phyloP scores from a whole-genome alignment of 164 flowering plant genomes.

The Magnolia officinalis region DNA sequence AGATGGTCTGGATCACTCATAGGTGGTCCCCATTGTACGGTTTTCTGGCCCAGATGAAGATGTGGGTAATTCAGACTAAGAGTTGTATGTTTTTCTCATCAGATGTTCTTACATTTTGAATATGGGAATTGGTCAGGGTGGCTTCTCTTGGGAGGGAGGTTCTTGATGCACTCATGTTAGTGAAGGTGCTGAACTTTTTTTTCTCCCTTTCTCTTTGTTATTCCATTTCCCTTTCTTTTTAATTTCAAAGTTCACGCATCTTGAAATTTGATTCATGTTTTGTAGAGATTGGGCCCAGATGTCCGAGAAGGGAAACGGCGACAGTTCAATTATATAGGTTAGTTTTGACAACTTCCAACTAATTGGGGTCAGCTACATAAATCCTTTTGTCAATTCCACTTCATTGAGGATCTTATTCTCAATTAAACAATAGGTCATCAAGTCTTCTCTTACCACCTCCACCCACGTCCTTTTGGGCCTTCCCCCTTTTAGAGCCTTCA shows the following conservation, averaged over 20 bases:
- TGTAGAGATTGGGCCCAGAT: constrained; percentile 49
- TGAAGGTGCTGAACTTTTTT: constrained; percentile 47
- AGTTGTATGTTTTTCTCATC: background rate
- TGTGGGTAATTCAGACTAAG: background rate
- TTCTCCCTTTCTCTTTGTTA: background rate
- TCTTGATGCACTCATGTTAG: constrained; percentile 72
- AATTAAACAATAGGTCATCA: too few relatives aligned
- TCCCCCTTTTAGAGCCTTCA: too few relatives aligned
- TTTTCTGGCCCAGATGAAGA: background rate
- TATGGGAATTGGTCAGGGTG: constrained; percentile 32
- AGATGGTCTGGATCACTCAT: background rate
- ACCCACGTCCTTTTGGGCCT: too few relatives aligned
- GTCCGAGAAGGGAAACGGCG: constrained; percentile 17
- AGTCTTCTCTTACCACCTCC: too few relatives aligned
- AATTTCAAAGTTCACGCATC: background rate
- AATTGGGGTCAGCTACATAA: background rate
- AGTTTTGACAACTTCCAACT: background rate
- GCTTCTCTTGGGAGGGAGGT: constrained; percentile 65
- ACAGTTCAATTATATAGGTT: constrained; percentile 19
- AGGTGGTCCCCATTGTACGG: background rate
- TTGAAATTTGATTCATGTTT: constrained; percentile 23
- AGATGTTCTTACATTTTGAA: background rate
- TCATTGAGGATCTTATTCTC: too few relatives aligned
- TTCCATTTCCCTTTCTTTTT: background rate
- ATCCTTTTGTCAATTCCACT: background rate